These are phyloP conservation scores for Cyberlindnera subsufficiens DNA, from an alignment of 805 yeast genomes.

Conservation along the genomic window DNA sequence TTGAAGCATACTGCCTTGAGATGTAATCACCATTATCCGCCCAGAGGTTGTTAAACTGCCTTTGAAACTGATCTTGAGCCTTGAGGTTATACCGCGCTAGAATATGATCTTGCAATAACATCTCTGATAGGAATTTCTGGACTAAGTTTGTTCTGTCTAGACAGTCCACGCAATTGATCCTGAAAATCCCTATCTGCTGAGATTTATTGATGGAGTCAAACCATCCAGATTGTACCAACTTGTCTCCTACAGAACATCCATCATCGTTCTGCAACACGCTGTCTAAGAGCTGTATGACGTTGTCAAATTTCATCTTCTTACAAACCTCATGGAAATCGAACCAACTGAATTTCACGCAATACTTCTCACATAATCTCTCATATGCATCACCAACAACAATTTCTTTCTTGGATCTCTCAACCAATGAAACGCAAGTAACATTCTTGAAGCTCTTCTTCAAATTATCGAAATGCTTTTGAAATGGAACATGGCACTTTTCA, in stretches of 20 bases:
- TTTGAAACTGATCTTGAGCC: constrained; percentile 13
- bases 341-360: constrained; percentile 41
- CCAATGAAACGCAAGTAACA: constrained; percentile 31
- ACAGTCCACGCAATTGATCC: constrained; percentile 61
- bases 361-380: constrained; percentile 27
- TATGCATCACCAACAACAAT: constrained; percentile 34
- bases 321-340: constrained; percentile 60
- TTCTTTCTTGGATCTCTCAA: constrained; percentile 33
- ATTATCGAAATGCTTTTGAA: constrained; percentile 27
- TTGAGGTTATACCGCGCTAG: constrained; percentile 16
- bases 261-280: constrained; percentile 11
- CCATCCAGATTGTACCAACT: constrained; percentile 26
- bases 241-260: constrained; percentile 12
- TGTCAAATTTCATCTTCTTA: constrained; percentile 35
- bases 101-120: constrained; percentile 21
- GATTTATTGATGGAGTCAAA: constrained; percentile 17
- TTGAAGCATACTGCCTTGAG: constrained; percentile 55
- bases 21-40: constrained; percentile 68
- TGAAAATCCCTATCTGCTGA: constrained; percentile 47
- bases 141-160: constrained; percentile 56
- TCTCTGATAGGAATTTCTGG: constrained; percentile 34
- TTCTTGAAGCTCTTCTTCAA: constrained; percentile 20
- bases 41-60: constrained; percentile 38
- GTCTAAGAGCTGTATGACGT: constrained; percentile 27
- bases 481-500: constrained; percentile 23